Evolutionary conservation across 2,329 filamentous ascomycete species (phyloP).

Genomic region (Immersiporthe knoxdaviesiana): DNA sequence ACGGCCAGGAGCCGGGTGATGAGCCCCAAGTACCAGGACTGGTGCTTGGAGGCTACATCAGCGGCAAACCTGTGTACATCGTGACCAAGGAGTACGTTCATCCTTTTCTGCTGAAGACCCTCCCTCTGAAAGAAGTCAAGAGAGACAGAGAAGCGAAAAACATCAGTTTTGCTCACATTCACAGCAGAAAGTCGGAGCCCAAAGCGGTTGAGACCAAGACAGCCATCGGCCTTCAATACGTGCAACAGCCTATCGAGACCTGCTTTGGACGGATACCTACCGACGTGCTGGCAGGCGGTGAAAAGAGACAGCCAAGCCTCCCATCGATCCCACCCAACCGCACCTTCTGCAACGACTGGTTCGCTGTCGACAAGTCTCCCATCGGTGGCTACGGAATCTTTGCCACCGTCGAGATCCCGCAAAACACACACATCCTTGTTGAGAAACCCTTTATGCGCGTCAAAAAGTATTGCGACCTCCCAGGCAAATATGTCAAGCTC

Average conservation of each 20-base stretch:
- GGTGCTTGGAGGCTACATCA: conserved; percentile 2
- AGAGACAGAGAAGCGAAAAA: not conserved
- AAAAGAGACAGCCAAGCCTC: not conserved
- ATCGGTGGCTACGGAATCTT: conserved; percentile 54
- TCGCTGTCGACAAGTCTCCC: conserved; percentile 45
- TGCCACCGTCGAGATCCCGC: conserved; percentile 43
- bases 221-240: not conserved
- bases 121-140: not conserved
- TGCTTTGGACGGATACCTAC: conserved; percentile 10
- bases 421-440: conserved; percentile 46
- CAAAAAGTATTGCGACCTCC: conserved; percentile 36
- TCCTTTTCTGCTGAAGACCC: not conserved
- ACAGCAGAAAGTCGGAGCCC: conserved; percentile 3
- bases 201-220: conserved; percentile 1
- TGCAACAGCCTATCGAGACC: conserved; percentile 11
- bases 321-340: conserved; percentile 20
- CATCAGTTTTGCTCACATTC: not conserved
- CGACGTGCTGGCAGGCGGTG: not conserved
- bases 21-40: not conserved
- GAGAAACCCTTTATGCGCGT: conserved; percentile 48
- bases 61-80: conserved; percentile 3
- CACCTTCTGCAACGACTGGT: conserved; percentile 44
- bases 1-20: not conserved
- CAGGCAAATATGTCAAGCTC: conserved; percentile 43
- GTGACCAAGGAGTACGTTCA: conserved; percentile 10